These are phyloP conservation scores for Jaltomata sinuosa DNA, from an alignment of 257 asterid species.

Conservation along the genomic window DNA sequence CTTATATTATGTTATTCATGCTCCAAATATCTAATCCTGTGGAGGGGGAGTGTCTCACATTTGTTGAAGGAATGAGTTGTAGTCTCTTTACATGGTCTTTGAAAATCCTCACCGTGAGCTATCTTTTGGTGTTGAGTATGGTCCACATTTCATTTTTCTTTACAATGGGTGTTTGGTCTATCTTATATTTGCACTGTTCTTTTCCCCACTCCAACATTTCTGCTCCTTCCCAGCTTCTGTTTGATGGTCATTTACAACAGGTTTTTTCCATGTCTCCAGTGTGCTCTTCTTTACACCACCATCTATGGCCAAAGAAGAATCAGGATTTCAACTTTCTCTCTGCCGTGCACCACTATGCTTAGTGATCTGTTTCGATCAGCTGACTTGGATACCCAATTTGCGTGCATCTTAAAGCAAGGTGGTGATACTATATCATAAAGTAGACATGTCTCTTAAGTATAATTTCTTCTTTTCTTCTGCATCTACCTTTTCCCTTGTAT, in stretches of 20 bases:
- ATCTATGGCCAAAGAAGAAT: conserved; percentile 92
- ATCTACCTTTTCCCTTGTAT: neutral
- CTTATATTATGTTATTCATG: too few species aligned
- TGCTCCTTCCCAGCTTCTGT: neutral
- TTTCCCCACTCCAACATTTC: neutral
- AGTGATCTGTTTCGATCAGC: conserved; percentile 89
- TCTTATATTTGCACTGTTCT: neutral
- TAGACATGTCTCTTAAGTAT: neutral
- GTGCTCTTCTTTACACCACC: conserved; percentile 94
- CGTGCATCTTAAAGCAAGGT: conserved; percentile 88
- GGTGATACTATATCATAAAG: neutral
- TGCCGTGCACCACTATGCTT: conserved; percentile 84
- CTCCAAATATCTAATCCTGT: neutral
- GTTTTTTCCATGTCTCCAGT: conserved; percentile 26
- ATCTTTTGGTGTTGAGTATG: neutral
- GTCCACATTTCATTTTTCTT: neutral
- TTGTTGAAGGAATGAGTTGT: neutral
- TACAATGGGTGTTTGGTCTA: neutral
- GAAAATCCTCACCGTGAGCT: neutral
- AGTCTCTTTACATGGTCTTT: neutral
- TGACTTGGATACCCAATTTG: conserved; percentile 84
- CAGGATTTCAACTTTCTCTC: conserved; percentile 83
- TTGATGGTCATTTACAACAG: neutral
- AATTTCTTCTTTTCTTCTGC: neutral
- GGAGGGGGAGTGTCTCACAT: neutral